phyloP scores from a whole-genome alignment of 2,329 filamentous ascomycete species.

The Aspergillus unguis region DNA sequence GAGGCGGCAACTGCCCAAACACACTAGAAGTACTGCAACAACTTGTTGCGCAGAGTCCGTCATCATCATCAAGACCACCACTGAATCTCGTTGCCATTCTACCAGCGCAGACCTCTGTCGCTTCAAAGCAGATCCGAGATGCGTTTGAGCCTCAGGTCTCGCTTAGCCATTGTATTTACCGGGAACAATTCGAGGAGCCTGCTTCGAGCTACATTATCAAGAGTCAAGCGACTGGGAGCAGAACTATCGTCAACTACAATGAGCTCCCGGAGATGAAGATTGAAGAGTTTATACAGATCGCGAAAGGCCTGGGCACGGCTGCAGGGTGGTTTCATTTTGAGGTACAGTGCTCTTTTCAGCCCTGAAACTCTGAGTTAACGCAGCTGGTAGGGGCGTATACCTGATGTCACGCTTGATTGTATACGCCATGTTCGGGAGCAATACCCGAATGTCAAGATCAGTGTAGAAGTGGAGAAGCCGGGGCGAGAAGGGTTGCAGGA shows the following conservation, averaged over 20 bases:
- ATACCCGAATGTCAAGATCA: slow-evolving; percentile 52
- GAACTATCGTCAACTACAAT: slow-evolving; percentile 70
- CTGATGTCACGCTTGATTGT: slow-evolving; percentile 58
- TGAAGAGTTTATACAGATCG: slow-evolving; percentile 55
- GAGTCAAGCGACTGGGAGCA: slow-evolving; percentile 56
- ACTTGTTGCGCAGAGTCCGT: slow-evolving; percentile 40
- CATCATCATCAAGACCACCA: slow-evolving; percentile 10
- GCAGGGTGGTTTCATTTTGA: slow-evolving; percentile 69
- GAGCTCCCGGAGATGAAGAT: slow-evolving; percentile 64
- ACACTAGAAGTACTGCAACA: slow-evolving; percentile 68
- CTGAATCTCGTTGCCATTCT: slow-evolving; percentile 48
- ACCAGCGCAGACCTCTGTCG: slow-evolving; percentile 52
- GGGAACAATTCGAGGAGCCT: slow-evolving; percentile 52
- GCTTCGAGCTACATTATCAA: slow-evolving; percentile 69
- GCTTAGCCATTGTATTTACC: slow-evolving; percentile 58
- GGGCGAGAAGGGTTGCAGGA: slow-evolving; percentile 57
- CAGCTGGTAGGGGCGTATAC: slow-evolving; percentile 56
- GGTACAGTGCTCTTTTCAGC: slow-evolving; percentile 36
- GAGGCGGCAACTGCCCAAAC: slow-evolving; percentile 72
- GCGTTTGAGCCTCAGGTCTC: slow-evolving; percentile 54
- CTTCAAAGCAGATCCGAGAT: slow-evolving; percentile 50
- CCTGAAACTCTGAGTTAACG: background rate
- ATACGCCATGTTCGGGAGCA: slow-evolving; percentile 54
- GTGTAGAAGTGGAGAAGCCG: slow-evolving; percentile 71
- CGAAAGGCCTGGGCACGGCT: slow-evolving; percentile 36